phyloP scores from a whole-genome alignment of 139 green algal genomes.

The Tetratostichococcus sp. region DNA sequence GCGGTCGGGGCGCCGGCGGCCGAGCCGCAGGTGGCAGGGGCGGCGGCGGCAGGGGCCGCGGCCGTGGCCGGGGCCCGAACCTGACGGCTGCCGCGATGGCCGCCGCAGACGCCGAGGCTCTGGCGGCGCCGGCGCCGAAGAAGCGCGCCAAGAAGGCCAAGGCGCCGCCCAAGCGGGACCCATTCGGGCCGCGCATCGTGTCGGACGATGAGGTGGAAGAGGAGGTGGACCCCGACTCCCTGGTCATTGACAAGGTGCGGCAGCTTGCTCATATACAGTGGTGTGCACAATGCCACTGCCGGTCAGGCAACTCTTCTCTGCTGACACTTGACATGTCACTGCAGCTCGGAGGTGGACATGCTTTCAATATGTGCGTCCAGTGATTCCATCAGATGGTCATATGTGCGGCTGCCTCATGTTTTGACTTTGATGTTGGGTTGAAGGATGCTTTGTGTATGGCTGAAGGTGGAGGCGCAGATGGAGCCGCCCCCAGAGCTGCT shows the following conservation, averaged over 20 bases:
- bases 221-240: constrained; percentile 18
- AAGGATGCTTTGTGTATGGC: no score
- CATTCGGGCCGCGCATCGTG: neutral
- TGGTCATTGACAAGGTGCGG: constrained; percentile 26
- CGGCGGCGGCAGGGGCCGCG: no score
- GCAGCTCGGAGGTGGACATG: no score
- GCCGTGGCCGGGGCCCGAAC: no score
- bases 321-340: no score
- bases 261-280: neutral
- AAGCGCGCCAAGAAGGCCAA: neutral
- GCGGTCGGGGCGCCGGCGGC: no score
- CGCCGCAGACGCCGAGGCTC: neutral
- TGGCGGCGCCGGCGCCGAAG: neutral
- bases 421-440: no score
- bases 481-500: constrained; percentile 69
- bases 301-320: no score
- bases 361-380: no score
- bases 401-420: no score
- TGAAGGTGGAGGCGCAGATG: constrained; percentile 30
- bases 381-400: no score
- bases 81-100: neutral
- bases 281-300: neutral
- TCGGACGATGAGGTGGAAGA: constrained; percentile 11
- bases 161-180: neutral
- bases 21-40: no score